Base-by-base conservation (phyloP, 2,329 filamentous ascomycete species). In the Diaporthe longicolla region DNA sequence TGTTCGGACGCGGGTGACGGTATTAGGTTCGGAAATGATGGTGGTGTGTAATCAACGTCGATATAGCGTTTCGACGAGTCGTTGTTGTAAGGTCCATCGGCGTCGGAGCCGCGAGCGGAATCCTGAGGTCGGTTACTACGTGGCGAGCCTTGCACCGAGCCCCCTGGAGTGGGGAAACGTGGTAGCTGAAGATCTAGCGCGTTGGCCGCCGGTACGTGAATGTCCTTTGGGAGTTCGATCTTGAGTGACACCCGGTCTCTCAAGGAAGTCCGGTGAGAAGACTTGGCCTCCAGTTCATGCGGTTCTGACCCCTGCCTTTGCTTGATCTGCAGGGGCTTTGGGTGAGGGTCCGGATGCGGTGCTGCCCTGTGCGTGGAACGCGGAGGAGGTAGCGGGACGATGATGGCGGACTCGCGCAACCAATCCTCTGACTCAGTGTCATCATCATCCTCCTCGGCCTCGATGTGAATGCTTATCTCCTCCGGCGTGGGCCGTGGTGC, bases 181-280 rank as follows among this genome's bases (percentile, higher is more conserved):
- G 84, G 78, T 73, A 82, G 77, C 77, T 84, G 79, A 71, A 83
- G 76, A 68, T 82, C 82, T 11, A 78, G 76, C 73, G 80, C 70
- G 77, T 85, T 78, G 26, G 84, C 80, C 13, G 86, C 84, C 0
- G 89, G 89, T 4, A 91, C 88, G 1, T 86, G 87, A 70, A 91
- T 90, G 1, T 87, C 86, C 8, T 87, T 84, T 0, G 89, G 89
- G 0, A 87, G 84, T 7, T 82, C 87, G 9, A 85, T 87, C 77
- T 87, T 89, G n/a, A 87, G 81, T 3, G 89, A 90, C 1, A 90
- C 83, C 15, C 89, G 85, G 69, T 90, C 85, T 6, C 89, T 84
- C 10, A 91, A 78, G 2, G 89, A 91, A 0, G 84, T 84, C 65
- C 83, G 83, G 76, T 85, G 82, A 61, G 82, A 63, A 21, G 59